Evolutionary conservation across 2,329 filamentous ascomycete species (phyloP).

Genomic region (Diaporthe sp.): DNA sequence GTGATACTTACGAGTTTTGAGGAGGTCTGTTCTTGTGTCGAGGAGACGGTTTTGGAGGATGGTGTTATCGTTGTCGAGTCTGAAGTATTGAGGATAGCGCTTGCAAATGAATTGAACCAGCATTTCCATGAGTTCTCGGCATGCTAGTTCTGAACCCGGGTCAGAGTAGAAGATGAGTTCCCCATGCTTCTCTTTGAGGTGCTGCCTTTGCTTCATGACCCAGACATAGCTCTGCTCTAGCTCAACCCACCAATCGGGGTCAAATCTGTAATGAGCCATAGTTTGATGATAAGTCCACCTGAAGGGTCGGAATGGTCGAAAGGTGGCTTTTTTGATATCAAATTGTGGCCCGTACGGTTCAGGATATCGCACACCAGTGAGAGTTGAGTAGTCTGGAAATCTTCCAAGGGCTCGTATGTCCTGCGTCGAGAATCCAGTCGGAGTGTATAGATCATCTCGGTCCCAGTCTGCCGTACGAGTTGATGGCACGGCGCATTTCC

Average conservation of each 20-base stretch:
- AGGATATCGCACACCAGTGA: constrained; percentile 81
- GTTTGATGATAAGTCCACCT: constrained; percentile 90
- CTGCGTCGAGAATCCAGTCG: constrained; percentile 74
- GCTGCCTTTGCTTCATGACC: constrained; percentile 75
- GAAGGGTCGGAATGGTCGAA: constrained; percentile 84
- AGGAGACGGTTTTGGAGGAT: constrained; percentile 78
- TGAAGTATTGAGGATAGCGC: constrained; percentile 81
- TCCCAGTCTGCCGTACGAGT: constrained; percentile 33
- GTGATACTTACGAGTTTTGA: constrained; percentile 36
- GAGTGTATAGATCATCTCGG: constrained; percentile 39
- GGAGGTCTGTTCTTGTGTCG: constrained; percentile 69
- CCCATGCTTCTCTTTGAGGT: constrained; percentile 72
- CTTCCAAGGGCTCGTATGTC: constrained; percentile 78
- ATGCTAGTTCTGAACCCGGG: constrained; percentile 81
- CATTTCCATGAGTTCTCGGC: constrained; percentile 92
- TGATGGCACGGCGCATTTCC: constrained; percentile 42
- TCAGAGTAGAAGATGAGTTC: constrained; percentile 72
- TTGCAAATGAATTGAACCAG: constrained; percentile 80
- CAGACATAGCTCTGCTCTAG: constrained; percentile 78
- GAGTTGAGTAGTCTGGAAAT: constrained; percentile 81
- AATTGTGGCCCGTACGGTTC: constrained; percentile 68
- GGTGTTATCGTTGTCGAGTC: constrained; percentile 60
- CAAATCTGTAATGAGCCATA: constrained; percentile 85
- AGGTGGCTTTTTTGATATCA: constrained; percentile 72
- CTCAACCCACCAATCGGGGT: constrained; percentile 90